Conservation (phyloP, 352 stramenopile genomes). For the Phytophthora multivora region DNA sequence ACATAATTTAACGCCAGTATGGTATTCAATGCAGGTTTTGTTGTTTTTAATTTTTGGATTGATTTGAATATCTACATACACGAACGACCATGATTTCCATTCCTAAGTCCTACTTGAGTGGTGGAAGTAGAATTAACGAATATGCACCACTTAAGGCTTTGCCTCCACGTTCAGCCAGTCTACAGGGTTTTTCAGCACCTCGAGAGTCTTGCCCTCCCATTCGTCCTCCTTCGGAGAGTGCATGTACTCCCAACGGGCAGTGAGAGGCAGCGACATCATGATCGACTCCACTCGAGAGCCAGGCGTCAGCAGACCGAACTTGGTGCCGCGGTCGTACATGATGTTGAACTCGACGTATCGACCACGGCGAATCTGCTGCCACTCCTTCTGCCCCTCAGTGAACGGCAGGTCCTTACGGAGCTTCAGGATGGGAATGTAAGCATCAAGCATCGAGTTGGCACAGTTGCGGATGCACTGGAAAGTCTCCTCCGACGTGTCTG, state of each 20-base stretch:
- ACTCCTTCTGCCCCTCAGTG: slow-evolving; percentile 95
- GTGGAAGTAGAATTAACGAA: too few relatives aligned
- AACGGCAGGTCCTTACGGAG: slow-evolving; percentile 95
- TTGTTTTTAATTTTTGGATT: neutral
- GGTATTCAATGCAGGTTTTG: too few relatives aligned
- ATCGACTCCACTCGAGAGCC: slow-evolving; percentile 97
- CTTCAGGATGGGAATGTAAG: slow-evolving; percentile 95
- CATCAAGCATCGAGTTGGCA: slow-evolving; percentile 77
- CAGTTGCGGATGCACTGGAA: slow-evolving; percentile 75
- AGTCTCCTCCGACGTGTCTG: slow-evolving; percentile 88
- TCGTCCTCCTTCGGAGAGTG: slow-evolving; percentile 76
- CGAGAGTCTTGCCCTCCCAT: slow-evolving; percentile 91
- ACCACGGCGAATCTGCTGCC: slow-evolving; percentile 95
- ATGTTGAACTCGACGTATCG: slow-evolving; percentile 99
- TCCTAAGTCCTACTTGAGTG: too few relatives aligned
- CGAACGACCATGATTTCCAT: neutral
- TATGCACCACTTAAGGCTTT: slow-evolving; percentile 26
- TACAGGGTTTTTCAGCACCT: slow-evolving; percentile 92
- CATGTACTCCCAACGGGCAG: slow-evolving; percentile 96
- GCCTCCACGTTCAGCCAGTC: slow-evolving; percentile 89
- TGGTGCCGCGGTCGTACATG: slow-evolving; percentile 97
- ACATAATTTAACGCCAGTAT: too few relatives aligned
- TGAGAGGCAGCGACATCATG: slow-evolving; percentile 97
- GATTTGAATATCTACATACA: slow-evolving; percentile 28
- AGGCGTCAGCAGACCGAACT: slow-evolving; percentile 96